These are phyloP conservation scores for Exsudoporus frostii DNA, from an alignment of 768 basidiomycete species.

Conservation along the genomic window DNA sequence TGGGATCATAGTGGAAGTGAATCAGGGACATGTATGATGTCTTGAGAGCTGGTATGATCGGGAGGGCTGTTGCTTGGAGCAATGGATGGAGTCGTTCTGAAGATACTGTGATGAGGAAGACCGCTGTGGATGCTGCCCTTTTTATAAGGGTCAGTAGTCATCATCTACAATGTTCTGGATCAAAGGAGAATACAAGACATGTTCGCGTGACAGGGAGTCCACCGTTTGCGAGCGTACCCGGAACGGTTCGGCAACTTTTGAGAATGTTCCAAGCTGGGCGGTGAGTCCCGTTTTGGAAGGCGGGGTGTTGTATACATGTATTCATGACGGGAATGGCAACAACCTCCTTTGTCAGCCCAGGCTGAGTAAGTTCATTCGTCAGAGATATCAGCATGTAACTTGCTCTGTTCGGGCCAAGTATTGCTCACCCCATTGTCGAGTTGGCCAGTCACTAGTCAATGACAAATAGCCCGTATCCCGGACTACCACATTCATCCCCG, in stretches of 20 bases:
- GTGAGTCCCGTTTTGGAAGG: constrained; percentile 8
- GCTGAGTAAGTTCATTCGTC: too few relatives aligned
- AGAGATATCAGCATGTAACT: too few relatives aligned
- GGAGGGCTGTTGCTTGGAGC: neutral
- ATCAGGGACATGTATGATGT: constrained; percentile 1
- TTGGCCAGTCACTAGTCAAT: too few relatives aligned
- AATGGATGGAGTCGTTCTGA: neutral
- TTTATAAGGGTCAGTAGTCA: neutral
- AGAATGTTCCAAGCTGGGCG: neutral
- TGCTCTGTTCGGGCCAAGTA: too few relatives aligned
- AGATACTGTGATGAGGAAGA: neutral
- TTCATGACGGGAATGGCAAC: constrained; percentile 1
- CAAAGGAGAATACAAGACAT: neutral
- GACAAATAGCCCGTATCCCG: too few relatives aligned
- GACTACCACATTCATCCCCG: constrained; percentile 75
- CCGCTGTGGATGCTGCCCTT: neutral
- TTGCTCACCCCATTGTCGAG: too few relatives aligned
- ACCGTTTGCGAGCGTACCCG: neutral
- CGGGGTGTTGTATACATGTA: neutral
- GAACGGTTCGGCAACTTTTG: constrained; percentile 4
- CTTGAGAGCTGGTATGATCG: neutral
- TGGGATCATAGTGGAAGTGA: constrained; percentile 1
- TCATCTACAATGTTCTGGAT: constrained; percentile 4
- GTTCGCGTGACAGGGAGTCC: neutral
- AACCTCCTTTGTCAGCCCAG: too few relatives aligned